These are phyloP conservation scores for Lanmaoa pseudosensibilis DNA, from an alignment of 768 basidiomycete species.

Conservation along the genomic window DNA sequence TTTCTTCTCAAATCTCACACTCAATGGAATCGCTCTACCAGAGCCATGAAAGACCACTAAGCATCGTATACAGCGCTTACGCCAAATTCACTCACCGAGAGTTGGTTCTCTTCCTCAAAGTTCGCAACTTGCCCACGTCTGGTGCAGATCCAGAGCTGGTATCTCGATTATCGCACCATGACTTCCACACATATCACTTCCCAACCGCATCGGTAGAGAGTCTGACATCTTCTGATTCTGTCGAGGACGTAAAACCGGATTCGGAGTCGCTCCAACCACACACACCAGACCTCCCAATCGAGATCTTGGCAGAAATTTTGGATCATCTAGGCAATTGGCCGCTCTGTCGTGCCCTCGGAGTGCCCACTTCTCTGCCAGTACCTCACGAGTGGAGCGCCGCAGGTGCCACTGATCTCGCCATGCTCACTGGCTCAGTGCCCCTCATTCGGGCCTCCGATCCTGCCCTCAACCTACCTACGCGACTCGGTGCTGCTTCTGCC, in stretches of 20 bases:
- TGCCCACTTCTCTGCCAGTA: conserved; percentile 65
- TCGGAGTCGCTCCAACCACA: conserved; percentile 34
- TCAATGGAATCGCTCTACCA: conserved; percentile 15
- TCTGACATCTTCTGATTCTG: conserved; percentile 24
- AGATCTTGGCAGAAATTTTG: conserved; percentile 74
- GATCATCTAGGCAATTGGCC: conserved; percentile 85
- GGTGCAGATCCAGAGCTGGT: conserved; percentile 68
- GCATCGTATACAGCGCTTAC: conserved; percentile 67
- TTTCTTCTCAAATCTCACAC: conserved; percentile 13
- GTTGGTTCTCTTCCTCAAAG: conserved; percentile 72
- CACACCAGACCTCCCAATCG: conserved; percentile 66
- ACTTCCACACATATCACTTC: conserved; percentile 71
- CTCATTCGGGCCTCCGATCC: conserved; percentile 63
- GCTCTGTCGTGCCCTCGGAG: conserved; percentile 70
- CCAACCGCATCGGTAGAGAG: conserved; percentile 33
- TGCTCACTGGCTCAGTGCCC: conserved; percentile 63
- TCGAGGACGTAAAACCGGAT: conserved; percentile 22
- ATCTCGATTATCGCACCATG: conserved; percentile 70
- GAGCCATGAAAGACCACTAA: conserved; percentile 31
- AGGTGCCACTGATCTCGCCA: conserved; percentile 65
- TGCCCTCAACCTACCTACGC: conserved; percentile 58
- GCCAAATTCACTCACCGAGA: conserved; percentile 64
- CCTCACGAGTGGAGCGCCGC: conserved; percentile 75
- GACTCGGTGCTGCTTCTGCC: conserved; percentile 62
- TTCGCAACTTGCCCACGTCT: conserved; percentile 64